Evolutionary conservation across 495 filamentous ascomycete genomes (phyloP).

Genomic region (Clavariopsis aquatica): DNA sequence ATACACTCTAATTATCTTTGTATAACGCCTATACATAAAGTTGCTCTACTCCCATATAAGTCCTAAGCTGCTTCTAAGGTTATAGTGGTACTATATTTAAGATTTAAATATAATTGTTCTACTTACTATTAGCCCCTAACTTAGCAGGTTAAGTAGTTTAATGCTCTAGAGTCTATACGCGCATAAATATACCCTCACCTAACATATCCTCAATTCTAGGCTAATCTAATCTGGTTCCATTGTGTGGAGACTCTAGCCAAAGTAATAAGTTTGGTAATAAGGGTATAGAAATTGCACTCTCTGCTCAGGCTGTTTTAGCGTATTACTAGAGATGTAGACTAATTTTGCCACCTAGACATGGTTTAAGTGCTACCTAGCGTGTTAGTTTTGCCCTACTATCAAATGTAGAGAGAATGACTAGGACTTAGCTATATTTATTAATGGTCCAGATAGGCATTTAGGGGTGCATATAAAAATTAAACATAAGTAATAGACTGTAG

Average conservation of each 20-base stretch:
- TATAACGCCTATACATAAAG: constrained; percentile 24
- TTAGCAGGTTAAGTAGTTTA: constrained; percentile 21
- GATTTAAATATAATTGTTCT: constrained; percentile 22
- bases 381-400: constrained; percentile 25
- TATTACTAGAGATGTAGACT: constrained; percentile 26
- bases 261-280: constrained; percentile 23
- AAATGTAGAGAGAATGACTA: constrained; percentile 23
- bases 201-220: constrained; percentile 23
- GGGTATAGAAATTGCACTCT: constrained; percentile 24
- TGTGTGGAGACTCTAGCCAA: constrained; percentile 17
- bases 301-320: constrained; percentile 24
- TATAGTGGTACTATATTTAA: constrained; percentile 13
- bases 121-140: constrained; percentile 17
- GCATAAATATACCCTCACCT: constrained; percentile 20
- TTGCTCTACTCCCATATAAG: constrained; percentile 19
- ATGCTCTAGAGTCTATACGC: constrained; percentile 20
- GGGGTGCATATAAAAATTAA: constrained; percentile 10
- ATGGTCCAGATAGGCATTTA: constrained; percentile 15
- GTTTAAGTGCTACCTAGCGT: constrained; percentile 23
- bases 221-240: constrained; percentile 20
- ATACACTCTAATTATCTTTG: constrained; percentile 20
- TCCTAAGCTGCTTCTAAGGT: constrained; percentile 22
- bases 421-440: constrained; percentile 17
- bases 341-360: constrained; percentile 23
- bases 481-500: constrained; percentile 23